Evolutionary conservation across 345 rosid genomes (phyloP).

Genomic region (Eucalyptus cloeziana): DNA sequence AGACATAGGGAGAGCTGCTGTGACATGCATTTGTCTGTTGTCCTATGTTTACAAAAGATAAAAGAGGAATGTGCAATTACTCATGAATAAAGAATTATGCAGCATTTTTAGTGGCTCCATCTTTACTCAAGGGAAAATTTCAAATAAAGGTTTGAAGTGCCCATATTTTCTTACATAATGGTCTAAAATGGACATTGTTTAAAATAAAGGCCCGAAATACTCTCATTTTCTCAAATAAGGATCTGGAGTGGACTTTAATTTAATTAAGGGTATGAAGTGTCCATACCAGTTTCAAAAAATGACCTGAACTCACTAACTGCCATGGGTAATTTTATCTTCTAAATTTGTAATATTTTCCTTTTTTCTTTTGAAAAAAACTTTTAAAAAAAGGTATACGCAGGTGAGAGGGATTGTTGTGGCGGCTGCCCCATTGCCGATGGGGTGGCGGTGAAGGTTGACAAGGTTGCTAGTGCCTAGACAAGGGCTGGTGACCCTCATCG

Average conservation of each 20-base stretch:
- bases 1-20: neutral
- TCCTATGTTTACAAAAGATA: neutral
- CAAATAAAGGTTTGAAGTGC: no score
- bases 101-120: neutral
- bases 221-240: no score
- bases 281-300: no score
- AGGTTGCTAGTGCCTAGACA: fast-evolving
- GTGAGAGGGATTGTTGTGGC: fast-evolving
- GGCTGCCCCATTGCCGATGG: no score
- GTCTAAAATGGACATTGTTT: no score
- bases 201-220: fast-evolving
- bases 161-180: fast-evolving
- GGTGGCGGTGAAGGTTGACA: fast-evolving
- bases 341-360: no score
- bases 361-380: no score
- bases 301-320: fast-evolving
- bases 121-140: neutral
- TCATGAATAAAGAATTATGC: neutral
- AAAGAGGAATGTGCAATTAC: neutral
- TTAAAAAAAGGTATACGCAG: fast-evolving
- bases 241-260: fast-evolving
- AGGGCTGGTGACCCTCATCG: no score
- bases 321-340: no score
- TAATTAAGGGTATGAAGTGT: no score
- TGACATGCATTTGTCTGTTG: neutral